Conservation (phyloP, 2,329 filamentous ascomycete genomes). For the Talaromyces sp. region DNA sequence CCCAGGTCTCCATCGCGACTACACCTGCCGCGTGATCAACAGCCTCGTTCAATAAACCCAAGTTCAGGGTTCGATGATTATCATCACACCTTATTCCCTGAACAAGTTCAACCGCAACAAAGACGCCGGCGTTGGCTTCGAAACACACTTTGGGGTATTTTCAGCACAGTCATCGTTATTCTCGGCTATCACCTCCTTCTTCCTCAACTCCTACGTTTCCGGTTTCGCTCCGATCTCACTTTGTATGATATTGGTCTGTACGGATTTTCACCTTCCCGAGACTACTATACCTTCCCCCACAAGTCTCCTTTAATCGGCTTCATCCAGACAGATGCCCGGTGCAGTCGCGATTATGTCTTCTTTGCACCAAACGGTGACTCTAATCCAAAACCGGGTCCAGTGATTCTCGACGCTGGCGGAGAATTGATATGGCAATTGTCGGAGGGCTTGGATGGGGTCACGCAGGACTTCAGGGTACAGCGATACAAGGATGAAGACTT, state of each 20-base stretch:
- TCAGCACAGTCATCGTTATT: too few relatives aligned
- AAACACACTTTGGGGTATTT: too few relatives aligned
- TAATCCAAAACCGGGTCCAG: constrained; percentile 20
- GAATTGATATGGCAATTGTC: constrained; percentile 32
- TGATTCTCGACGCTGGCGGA: constrained; percentile 32
- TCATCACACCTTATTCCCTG: too few relatives aligned
- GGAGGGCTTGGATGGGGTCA: constrained; percentile 23
- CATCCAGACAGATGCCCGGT: background rate
- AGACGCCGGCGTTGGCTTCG: too few relatives aligned
- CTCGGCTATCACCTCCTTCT: background rate
- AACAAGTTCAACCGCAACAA: too few relatives aligned
- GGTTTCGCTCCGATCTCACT: background rate
- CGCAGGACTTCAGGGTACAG: constrained; percentile 31
- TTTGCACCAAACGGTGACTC: constrained; percentile 3
- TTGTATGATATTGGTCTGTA: constrained; percentile 1
- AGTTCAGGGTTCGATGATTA: too few relatives aligned
- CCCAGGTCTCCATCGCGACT: too few relatives aligned
- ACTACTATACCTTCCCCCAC: background rate
- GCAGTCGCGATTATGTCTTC: constrained; percentile 3
- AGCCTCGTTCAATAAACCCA: too few relatives aligned
- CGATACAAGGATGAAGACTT: constrained; percentile 26
- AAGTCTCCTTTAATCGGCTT: constrained; percentile 1
- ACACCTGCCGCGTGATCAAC: too few relatives aligned
- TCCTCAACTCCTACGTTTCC: background rate
- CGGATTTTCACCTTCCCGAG: constrained; percentile 1